phyloP scores from a whole-genome alignment of 2,329 filamentous ascomycete species.

The Xylariaceae sp. region DNA sequence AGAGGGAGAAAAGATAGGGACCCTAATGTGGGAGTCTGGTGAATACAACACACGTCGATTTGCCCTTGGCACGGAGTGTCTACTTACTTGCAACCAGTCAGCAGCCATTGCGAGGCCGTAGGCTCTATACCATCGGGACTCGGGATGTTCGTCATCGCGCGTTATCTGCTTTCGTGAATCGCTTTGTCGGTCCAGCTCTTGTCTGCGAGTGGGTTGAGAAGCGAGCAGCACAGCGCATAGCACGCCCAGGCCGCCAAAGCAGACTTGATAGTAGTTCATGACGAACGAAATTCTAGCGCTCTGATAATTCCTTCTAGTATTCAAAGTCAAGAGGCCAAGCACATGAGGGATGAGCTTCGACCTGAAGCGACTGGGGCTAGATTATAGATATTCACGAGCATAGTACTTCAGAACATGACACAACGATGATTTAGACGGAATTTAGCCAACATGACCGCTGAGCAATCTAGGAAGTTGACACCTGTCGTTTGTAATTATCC shows the following conservation, averaged over 20 bases:
- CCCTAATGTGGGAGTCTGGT: conserved; percentile 27
- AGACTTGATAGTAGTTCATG: conserved; percentile 36
- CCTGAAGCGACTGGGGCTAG: neutral
- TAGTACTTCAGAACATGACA: neutral
- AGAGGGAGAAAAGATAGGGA: conserved; percentile 40
- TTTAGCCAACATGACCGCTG: conserved; percentile 14
- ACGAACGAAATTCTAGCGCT: no score
- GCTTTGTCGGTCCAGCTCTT: conserved; percentile 31
- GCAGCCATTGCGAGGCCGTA: conserved; percentile 52
- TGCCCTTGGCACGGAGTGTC: neutral
- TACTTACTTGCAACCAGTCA: conserved; percentile 53
- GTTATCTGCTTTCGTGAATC: conserved; percentile 19
- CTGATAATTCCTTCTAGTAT: no score
- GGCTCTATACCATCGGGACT: conserved; percentile 51
- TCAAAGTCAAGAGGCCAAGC: neutral
- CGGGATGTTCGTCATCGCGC: conserved; percentile 45
- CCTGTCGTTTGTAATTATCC: conserved; percentile 43
- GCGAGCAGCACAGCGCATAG: conserved; percentile 36
- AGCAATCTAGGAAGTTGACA: conserved; percentile 33
- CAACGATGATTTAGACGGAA: conserved; percentile 7
- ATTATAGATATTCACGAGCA: neutral
- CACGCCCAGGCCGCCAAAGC: conserved; percentile 34
- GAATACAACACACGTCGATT: neutral
- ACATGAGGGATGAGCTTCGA: conserved; percentile 2
- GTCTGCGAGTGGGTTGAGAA: conserved; percentile 39